Evolutionary conservation across 2,329 filamentous ascomycete species (phyloP).

Genomic region (Leptographium flavum): DNA sequence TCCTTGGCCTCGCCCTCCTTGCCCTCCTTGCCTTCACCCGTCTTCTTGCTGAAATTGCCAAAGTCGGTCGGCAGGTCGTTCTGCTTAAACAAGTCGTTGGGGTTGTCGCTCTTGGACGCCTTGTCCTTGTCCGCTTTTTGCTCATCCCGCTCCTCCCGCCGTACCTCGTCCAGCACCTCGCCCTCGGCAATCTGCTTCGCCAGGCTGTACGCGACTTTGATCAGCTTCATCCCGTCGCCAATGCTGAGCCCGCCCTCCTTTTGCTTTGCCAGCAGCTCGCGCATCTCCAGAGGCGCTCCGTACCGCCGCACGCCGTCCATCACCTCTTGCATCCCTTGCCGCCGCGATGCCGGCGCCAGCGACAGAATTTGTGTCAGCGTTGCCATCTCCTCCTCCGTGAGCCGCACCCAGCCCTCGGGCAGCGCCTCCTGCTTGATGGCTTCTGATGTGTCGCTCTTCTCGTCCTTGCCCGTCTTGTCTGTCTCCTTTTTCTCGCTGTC

Average conservation of each 20-base stretch:
- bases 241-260: conserved; percentile 33
- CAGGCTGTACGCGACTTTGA: conserved; percentile 40
- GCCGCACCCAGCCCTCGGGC: conserved; percentile 31
- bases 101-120: conserved; percentile 4
- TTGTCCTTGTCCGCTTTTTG: conserved; percentile 3
- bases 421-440: conserved; percentile 13
- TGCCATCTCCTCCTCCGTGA: conserved; percentile 31
- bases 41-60: conserved; percentile 10
- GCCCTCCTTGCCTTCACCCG: conserved; percentile 13
- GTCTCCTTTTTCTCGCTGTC: conserved; percentile 6
- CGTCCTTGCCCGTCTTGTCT: background rate
- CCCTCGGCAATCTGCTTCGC: conserved; percentile 25
- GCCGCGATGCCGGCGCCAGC: conserved; percentile 48
- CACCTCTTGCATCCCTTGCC: conserved; percentile 41
- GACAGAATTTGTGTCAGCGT: conserved; percentile 46
- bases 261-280: conserved; percentile 40
- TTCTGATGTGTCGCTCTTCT: background rate
- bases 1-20: conserved; percentile 5
- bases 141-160: background rate
- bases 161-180: conserved; percentile 9
- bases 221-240: conserved; percentile 43
- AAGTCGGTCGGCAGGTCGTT: conserved; percentile 9
- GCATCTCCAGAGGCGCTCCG: conserved; percentile 56
- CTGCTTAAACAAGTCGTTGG: conserved; percentile 12
- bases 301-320: conserved; percentile 49